phyloP scores from a whole-genome alignment of 805 yeast genomes.

The Nakazawaea sp. region DNA sequence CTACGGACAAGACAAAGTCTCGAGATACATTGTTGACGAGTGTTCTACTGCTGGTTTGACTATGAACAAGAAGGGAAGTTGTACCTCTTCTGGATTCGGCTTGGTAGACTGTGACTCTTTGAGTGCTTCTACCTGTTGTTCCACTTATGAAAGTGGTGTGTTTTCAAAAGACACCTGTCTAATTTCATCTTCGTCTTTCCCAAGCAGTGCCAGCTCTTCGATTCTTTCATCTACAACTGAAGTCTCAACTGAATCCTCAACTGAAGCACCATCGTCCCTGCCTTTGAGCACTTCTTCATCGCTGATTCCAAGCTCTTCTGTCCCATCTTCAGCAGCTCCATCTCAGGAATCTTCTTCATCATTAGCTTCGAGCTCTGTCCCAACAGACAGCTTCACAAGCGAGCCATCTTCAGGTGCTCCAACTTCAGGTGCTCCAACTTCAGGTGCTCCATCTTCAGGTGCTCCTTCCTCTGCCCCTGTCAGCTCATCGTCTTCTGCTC shows the following conservation, averaged over 20 bases:
- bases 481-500: neutral
- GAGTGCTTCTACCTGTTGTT: too few relatives aligned
- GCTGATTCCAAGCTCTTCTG: neutral
- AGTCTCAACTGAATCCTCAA: neutral
- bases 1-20: neutral
- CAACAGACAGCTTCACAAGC: too few relatives aligned
- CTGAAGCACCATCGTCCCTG: neutral
- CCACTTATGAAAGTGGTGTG: too few relatives aligned
- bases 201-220: too few relatives aligned
- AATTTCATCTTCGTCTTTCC: too few relatives aligned
- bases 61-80: neutral
- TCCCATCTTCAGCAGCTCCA: slow-evolving; percentile 2
- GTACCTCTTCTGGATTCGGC: neutral
- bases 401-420: neutral
- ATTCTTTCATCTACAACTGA: slow-evolving; percentile 8
- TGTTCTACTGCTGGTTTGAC: neutral
- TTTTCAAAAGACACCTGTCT: too few relatives aligned
- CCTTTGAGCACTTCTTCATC: too few relatives aligned
- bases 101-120: too few relatives aligned
- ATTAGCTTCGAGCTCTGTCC: neutral
- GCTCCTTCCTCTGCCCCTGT: neutral
- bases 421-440: neutral
- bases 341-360: too few relatives aligned
- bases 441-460: neutral
- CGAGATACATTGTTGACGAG: slow-evolving; percentile 1